These are phyloP conservation scores for Cornus controversa DNA, from an alignment of 148 eudicot species.

Conservation along the genomic window DNA sequence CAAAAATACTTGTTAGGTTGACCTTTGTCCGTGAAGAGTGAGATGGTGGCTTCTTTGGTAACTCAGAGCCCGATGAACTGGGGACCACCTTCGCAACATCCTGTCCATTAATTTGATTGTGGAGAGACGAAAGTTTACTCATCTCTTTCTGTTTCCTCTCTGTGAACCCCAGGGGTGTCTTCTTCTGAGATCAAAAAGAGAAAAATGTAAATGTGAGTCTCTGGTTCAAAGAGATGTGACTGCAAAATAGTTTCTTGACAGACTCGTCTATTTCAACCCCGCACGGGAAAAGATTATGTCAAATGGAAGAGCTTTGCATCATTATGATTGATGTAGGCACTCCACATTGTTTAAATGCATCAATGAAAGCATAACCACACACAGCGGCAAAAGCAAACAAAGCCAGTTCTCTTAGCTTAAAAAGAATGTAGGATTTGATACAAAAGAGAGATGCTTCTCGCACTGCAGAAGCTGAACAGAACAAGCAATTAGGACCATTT, in stretches of 20 bases:
- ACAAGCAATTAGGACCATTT: not conserved
- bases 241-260: not conserved
- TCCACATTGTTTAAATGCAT: not conserved
- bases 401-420: not conserved
- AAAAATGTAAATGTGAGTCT: slow-evolving; percentile 1
- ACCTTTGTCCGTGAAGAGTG: slow-evolving; percentile 34
- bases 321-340: not conserved
- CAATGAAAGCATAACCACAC: not conserved
- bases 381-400: not conserved
- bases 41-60: slow-evolving; percentile 29
- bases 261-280: not conserved
- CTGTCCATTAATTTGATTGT: slow-evolving; percentile 26
- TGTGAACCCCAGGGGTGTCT: slow-evolving; percentile 2
- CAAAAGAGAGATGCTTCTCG: not conserved
- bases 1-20: slow-evolving; percentile 46
- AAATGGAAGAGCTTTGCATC: not conserved
- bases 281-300: not conserved
- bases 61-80: slow-evolving; percentile 21
- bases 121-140: slow-evolving; percentile 17
- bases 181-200: slow-evolving; percentile 7
- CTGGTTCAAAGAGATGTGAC: not conserved
- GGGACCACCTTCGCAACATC: slow-evolving; percentile 18
- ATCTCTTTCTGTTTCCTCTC: slow-evolving; percentile 18
- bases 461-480: too few relatives aligned
- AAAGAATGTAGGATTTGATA: not conserved